phyloP scores from a whole-genome alignment of 345 rosid genomes.

The Boechera divaricarpa region DNA sequence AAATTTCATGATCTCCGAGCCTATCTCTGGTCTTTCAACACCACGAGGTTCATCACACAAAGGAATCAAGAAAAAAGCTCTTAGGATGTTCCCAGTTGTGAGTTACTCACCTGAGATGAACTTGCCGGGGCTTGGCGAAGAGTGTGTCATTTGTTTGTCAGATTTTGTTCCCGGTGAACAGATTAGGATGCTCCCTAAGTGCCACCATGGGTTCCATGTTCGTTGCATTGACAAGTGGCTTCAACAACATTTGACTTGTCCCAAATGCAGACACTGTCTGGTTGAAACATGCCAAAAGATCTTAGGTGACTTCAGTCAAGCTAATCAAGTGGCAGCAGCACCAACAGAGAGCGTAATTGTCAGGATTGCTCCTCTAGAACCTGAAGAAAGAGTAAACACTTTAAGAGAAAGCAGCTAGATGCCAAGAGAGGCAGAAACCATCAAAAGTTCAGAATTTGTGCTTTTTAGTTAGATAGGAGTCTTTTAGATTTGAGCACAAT shows the following conservation, averaged over 20 bases:
- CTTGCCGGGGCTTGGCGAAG: slow-evolving; percentile 54
- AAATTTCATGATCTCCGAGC: slow-evolving; percentile 45
- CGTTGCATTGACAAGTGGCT: slow-evolving; percentile 62
- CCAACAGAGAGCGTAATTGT: slow-evolving; percentile 28
- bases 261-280: slow-evolving; percentile 60
- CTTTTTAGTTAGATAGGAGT: slow-evolving; percentile 12
- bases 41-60: slow-evolving; percentile 28
- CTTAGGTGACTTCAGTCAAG: slow-evolving; percentile 32
- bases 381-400: slow-evolving; percentile 45
- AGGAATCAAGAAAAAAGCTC: slow-evolving; percentile 55
- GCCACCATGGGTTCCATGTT: slow-evolving; percentile 61
- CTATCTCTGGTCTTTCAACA: slow-evolving; percentile 34
- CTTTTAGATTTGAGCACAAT: slow-evolving; percentile 4
- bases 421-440: slow-evolving; percentile 6
- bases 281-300: slow-evolving; percentile 49
- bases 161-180: slow-evolving; percentile 51
- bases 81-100: slow-evolving; percentile 55
- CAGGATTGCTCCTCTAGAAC: slow-evolving; percentile 45
- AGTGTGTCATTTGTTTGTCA: slow-evolving; percentile 63
- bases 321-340: slow-evolving; percentile 8
- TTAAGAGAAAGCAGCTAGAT: slow-evolving; percentile 37
- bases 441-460: slow-evolving; percentile 24
- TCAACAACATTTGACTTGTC: slow-evolving; percentile 54
- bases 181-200: slow-evolving; percentile 56
- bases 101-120: slow-evolving; percentile 51